Conservation (phyloP, 1,284 basidiomycete genomes). For the Paramarasmius palmivorus region DNA sequence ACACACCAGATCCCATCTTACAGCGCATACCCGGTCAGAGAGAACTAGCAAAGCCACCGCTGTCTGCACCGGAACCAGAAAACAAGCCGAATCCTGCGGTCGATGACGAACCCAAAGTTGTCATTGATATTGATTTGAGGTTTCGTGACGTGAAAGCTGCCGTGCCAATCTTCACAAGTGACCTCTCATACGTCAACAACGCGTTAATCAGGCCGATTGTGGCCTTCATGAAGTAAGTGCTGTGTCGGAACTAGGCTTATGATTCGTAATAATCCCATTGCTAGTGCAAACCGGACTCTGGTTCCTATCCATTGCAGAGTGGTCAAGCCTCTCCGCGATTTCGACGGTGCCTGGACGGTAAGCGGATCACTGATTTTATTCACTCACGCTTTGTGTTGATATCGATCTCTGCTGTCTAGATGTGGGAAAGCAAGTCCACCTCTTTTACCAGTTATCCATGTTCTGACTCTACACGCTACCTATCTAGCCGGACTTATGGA, state of each 20-base stretch:
- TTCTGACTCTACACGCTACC: slow-evolving; percentile 20
- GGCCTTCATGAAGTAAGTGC: slow-evolving; percentile 92
- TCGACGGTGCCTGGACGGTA: slow-evolving; percentile 90
- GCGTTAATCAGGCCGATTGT: slow-evolving; percentile 97
- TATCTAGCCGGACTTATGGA: slow-evolving; percentile 76
- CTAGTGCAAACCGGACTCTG: slow-evolving; percentile 85
- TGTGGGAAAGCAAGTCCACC: slow-evolving; percentile 81
- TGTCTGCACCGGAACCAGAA: slow-evolving; percentile 66
- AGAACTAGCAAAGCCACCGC: slow-evolving; percentile 83
- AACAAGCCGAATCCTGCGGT: slow-evolving; percentile 32
- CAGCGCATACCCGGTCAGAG: slow-evolving; percentile 88
- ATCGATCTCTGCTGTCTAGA: slow-evolving; percentile 38
- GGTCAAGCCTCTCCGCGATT: slow-evolving; percentile 76
- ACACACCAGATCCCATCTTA: slow-evolving; percentile 34
- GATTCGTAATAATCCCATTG: slow-evolving; percentile 8
- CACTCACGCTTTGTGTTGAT: slow-evolving; percentile 20
- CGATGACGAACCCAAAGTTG: slow-evolving; percentile 50
- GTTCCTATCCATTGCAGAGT: slow-evolving; percentile 90
- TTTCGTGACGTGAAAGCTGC: slow-evolving; percentile 97
- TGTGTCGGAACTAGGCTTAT: slow-evolving; percentile 1
- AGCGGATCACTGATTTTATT: slow-evolving; percentile 29
- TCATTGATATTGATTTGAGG: slow-evolving; percentile 93
- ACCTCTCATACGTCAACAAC: slow-evolving; percentile 90
- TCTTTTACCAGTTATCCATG: background rate
- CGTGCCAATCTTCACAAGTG: slow-evolving; percentile 87